Conservation (phyloP, 257 asterid genomes). For the Rubia yunnanensis region DNA sequence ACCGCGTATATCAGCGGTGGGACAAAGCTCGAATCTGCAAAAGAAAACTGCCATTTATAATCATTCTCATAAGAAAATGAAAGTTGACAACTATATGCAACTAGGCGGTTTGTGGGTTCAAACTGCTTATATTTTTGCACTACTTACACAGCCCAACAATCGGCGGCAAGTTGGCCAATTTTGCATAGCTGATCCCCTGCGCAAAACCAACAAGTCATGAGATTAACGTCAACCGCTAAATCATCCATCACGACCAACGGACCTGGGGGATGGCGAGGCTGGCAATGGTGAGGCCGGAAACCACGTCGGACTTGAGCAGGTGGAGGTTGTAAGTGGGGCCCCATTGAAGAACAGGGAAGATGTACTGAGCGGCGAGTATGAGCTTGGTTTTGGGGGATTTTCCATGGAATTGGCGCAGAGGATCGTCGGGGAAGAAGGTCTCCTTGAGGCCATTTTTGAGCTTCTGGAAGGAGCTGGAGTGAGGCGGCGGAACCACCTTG, state of each 20-base stretch:
- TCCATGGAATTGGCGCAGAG: conserved; percentile 68
- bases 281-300: conserved; percentile 92
- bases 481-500: conserved; percentile 65
- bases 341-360: conserved; percentile 78
- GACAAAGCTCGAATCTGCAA: conserved; percentile 86
- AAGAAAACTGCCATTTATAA: not conserved
- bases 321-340: conserved; percentile 50
- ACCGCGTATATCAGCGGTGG: conserved; percentile 78
- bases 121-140: too few species aligned
- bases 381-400: conserved; percentile 30
- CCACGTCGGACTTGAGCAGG: conserved; percentile 66
- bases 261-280: conserved; percentile 94
- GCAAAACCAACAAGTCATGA: not conserved
- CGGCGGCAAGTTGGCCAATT: conserved; percentile 83
- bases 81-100: not conserved
- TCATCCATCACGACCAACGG: not conserved
- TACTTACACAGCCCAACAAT: conserved; percentile 81
- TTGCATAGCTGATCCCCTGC: conserved; percentile 95
- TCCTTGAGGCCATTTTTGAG: conserved; percentile 55
- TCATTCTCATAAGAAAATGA: too few species aligned
- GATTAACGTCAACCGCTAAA: too few species aligned
- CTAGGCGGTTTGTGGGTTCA: too few species aligned
- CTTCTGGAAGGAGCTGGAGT: conserved; percentile 37
- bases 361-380: conserved; percentile 51
- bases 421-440: conserved; percentile 79